Evolutionary conservation across 768 basidiomycete species (phyloP), one percentile per base, ranked within the genome.

Genomic region (Multifurca ochricompacta): DNA sequence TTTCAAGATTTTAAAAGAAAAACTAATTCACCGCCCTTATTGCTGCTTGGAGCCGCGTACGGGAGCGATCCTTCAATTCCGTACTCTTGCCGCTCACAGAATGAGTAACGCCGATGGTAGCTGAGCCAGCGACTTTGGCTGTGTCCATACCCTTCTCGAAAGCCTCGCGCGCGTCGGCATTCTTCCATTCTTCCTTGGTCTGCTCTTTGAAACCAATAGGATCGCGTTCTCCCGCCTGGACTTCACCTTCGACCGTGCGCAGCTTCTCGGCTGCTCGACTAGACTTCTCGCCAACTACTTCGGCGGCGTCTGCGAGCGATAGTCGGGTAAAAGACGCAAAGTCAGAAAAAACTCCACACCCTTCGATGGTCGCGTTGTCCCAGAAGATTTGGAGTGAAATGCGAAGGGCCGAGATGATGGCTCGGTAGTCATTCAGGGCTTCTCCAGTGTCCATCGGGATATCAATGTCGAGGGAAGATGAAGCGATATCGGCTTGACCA

Each of bases 121-220:
- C 70, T 0, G 75, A 77, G 7, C 86, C 86, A 0, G 70, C 72
- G 10, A 69, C 74, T 64, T 83, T 87, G 9, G 78, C 70, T 0
- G 74, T 75, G 28, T 86, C 86, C 79, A 87, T 82, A 0, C 80
- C 74, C 59, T 78, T 77, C 67, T 85, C 81, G 64, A 83, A 88
- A 25, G 74, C 71, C 6, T 73, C 74, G 63, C 77, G 77, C 3
- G 71, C 54, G 28, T 85, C 81, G 6, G 70, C 57, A 10, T 66
- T 63, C 42, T 63, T 55, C 45, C 65, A 65, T 51, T 77, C 73
- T 49, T 76, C 71, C 56, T 82, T 74, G 0, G 76, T 62, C 0
- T 76, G 68, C 59, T 75, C 74, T 59, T 76, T 77, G 39, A 82
- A 67, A 0, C 86, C 85, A 0, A 80, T 62, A 21, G 73, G 66